phyloP scores from a whole-genome alignment of 2,329 filamentous ascomycete species.

The Orbilia quercus region DNA sequence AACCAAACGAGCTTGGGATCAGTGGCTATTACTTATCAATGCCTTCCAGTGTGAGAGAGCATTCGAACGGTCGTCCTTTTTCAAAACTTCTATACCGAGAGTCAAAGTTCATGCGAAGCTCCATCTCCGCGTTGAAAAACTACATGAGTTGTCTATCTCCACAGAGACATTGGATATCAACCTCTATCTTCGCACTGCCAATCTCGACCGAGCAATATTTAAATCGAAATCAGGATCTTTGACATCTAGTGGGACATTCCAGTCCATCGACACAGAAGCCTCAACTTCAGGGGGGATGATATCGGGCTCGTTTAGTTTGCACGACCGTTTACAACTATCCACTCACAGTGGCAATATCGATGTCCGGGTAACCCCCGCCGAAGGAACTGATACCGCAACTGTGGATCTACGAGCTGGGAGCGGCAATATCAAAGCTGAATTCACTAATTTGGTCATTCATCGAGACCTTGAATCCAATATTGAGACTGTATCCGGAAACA shows the following conservation, averaged over 20 bases:
- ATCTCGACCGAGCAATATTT: conserved; percentile 16
- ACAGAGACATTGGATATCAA: conserved; percentile 36
- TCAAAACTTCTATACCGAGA: conserved; percentile 15
- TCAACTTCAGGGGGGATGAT: conserved; percentile 26
- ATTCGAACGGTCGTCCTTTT: conserved; percentile 32
- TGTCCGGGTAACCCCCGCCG: conserved; percentile 14
- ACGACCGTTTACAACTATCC: conserved; percentile 31
- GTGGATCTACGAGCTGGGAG: conserved; percentile 22
- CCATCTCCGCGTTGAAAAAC: conserved; percentile 16
- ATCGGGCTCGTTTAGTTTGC: conserved; percentile 25
- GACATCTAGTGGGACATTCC: conserved; percentile 9
- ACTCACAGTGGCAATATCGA: conserved; percentile 30
- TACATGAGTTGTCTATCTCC: conserved; percentile 33
- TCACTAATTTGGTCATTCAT: neutral
- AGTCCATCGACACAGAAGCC: conserved; percentile 23
- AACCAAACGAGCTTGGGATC: too few species aligned
- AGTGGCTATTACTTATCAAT: neutral
- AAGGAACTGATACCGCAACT: conserved; percentile 21
- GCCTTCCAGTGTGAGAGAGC: conserved; percentile 23
- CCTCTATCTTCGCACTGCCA: conserved; percentile 18
- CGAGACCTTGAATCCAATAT: conserved; percentile 19
- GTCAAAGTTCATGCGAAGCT: conserved; percentile 46
- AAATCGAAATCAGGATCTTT: conserved; percentile 17
- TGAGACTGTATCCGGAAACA: conserved; percentile 16
- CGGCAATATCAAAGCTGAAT: conserved; percentile 29